Evolutionary conservation across 208 protist species (phyloP).

Genomic region (Trypanosoma theileri): DNA sequence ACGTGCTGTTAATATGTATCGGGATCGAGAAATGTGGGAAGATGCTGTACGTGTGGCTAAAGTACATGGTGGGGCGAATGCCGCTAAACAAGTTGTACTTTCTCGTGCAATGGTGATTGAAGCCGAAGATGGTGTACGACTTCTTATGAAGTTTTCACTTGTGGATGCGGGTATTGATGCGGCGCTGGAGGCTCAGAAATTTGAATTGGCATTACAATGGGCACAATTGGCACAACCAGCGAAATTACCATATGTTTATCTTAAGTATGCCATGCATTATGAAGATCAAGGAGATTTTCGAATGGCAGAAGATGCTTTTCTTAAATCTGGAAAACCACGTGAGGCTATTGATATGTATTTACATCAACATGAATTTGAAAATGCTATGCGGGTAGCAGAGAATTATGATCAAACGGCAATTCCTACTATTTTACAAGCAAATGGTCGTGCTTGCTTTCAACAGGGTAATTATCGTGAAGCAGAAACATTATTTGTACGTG

Average conservation of each 20-base stretch:
- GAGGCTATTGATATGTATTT: conserved; percentile 97
- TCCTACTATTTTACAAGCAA: conserved; percentile 84
- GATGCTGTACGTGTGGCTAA: conserved; percentile 97
- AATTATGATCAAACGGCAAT: conserved; percentile 88
- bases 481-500: conserved; percentile 91
- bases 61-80: conserved; percentile 91
- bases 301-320: conserved; percentile 96
- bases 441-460: conserved; percentile 88
- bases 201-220: conserved; percentile 95
- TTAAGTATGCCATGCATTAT: conserved; percentile 97
- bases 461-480: conserved; percentile 90
- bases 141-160: conserved; percentile 95
- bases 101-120: conserved; percentile 92
- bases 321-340: conserved; percentile 95
- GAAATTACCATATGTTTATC: conserved; percentile 95
- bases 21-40: conserved; percentile 95
- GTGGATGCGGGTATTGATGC: conserved; percentile 95
- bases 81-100: conserved; percentile 93
- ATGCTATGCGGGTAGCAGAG: conserved; percentile 96
- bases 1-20: conserved; percentile 97
- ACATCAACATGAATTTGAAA: conserved; percentile 96
- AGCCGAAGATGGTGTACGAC: conserved; percentile 92
- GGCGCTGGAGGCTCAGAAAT: conserved; percentile 91
- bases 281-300: conserved; percentile 96
- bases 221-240: conserved; percentile 85